phyloP scores from a whole-genome alignment of 78 protist species.

The Dictyostelium firmibasis region DNA sequence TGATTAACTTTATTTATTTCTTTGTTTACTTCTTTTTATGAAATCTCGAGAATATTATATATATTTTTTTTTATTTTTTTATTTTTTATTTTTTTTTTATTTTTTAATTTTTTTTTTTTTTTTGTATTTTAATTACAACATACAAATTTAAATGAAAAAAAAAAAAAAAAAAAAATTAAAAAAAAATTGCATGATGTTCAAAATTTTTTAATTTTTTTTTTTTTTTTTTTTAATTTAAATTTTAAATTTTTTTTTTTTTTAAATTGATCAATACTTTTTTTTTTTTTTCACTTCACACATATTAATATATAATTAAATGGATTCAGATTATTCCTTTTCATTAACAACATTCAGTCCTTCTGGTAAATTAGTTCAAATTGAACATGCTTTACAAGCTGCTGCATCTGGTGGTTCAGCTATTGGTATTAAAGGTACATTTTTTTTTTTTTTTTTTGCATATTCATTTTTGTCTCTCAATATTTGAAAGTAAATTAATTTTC shows the following conservation, averaged over 20 bases:
- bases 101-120: too few relatives aligned
- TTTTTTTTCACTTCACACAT: not conserved
- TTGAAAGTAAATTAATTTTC: too few relatives aligned
- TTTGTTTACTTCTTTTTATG: too few relatives aligned
- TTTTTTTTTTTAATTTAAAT: not conserved
- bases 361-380: conserved; percentile 99
- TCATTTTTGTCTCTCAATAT: too few relatives aligned
- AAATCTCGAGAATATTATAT: too few relatives aligned
- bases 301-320: not conserved
- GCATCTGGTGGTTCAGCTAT: conserved; percentile 94
- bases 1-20: too few relatives aligned
- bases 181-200: not conserved
- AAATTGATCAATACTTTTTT: not conserved
- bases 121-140: not conserved
- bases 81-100: too few relatives aligned
- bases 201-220: not conserved
- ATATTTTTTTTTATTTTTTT: too few relatives aligned
- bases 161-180: not conserved
- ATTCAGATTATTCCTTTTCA: conserved; percentile 93
- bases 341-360: conserved; percentile 99
- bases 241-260: not conserved
- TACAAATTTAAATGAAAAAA: too few relatives aligned
- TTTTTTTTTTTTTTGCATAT: too few relatives aligned
- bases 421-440: conserved; percentile 96
- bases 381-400: conserved; percentile 98